A percentile compares a stretch with the other conserved stretches of the same genome.
These are phyloP conservation scores for Stylosanthes scabra DNA, from an alignment of 331 rosid species.

Conservation along the genomic window DNA sequence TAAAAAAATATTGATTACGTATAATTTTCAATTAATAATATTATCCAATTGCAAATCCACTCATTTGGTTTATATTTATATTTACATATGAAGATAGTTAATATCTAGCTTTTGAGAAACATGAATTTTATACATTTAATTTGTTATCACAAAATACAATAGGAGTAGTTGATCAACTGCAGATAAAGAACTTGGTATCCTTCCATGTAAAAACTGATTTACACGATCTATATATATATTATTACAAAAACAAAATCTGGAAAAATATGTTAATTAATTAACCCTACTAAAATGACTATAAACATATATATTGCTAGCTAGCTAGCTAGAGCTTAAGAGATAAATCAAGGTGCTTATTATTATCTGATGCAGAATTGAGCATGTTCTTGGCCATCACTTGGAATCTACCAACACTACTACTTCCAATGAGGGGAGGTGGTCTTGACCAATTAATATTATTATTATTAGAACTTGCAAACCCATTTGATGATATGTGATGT, in stretches of 20 bases:
- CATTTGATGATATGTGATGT: slow-evolving; percentile 41
- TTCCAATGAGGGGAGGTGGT: not conserved
- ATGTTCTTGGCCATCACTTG: slow-evolving; percentile 21
- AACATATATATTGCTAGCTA: too few relatives aligned
- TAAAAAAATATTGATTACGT: too few relatives aligned
- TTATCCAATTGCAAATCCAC: slow-evolving; percentile 28
- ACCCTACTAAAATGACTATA: too few relatives aligned
- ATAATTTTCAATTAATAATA: too few relatives aligned
- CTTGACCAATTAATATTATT: too few relatives aligned
- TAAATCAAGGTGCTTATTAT: slow-evolving; percentile 61
- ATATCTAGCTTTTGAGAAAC: too few relatives aligned
- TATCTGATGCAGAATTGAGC: slow-evolving; percentile 33
- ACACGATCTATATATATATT: slow-evolving; percentile 19
- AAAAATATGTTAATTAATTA: slow-evolving; percentile 32
- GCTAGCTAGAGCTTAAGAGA: slow-evolving; percentile 67
- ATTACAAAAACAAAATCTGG: slow-evolving; percentile 27
- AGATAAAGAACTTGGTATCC: too few relatives aligned
- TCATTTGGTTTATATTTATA: slow-evolving; percentile 17
- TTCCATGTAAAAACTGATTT: not conserved
- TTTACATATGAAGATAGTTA: too few relatives aligned
- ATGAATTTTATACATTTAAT: too few relatives aligned
- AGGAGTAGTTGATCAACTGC: too few relatives aligned
- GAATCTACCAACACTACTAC: slow-evolving; percentile 48
- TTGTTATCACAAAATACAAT: too few relatives aligned
- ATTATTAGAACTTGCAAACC: too few relatives aligned